Percentiles rank a stretch among this genome's conserved stretches.
phyloP scores from a whole-genome alignment of 2,329 filamentous ascomycete genomes.

The Zymoseptoria brevis region DNA sequence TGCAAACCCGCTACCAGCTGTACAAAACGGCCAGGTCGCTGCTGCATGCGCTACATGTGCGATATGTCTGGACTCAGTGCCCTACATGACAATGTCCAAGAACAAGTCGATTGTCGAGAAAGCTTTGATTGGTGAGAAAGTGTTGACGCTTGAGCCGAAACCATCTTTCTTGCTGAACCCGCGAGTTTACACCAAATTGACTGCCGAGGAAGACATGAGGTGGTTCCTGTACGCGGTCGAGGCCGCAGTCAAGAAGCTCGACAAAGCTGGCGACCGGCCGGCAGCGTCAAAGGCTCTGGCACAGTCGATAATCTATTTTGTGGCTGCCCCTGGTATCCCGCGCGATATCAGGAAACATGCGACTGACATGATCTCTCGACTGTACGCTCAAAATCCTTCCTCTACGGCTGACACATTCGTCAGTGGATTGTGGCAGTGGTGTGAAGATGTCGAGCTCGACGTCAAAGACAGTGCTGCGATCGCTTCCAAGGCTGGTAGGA shows the following conservation, averaged over 20 bases:
- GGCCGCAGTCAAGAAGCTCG: conserved; percentile 41
- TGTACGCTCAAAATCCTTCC: conserved; percentile 55
- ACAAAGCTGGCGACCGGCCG: conserved; percentile 33
- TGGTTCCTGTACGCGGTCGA: conserved; percentile 69
- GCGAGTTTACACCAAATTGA: conserved; percentile 75
- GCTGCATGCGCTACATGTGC: conserved; percentile 68
- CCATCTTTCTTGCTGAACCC: conserved; percentile 80
- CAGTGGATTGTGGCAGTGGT: conserved; percentile 72
- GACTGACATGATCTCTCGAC: conserved; percentile 51
- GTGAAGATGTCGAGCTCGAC: conserved; percentile 56
- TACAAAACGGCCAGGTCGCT: conserved; percentile 74
- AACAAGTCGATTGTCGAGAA: conserved; percentile 53
- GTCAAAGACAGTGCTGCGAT: conserved; percentile 71
- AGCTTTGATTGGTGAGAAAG: conserved; percentile 55
- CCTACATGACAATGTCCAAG: conserved; percentile 46
- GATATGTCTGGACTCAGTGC: conserved; percentile 49
- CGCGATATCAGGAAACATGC: conserved; percentile 58
- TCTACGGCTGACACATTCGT: conserved; percentile 53
- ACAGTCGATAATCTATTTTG: conserved; percentile 72
- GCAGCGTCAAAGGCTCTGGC: conserved; percentile 52
- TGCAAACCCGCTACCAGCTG: conserved; percentile 67
- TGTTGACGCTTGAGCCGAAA: conserved; percentile 65
- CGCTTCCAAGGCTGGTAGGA: conserved; percentile 55
- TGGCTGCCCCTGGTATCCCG: conserved; percentile 56
- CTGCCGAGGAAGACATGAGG: conserved; percentile 62